Base-by-base conservation (phyloP, 805 yeast species). In the Torulaspora microellipsoides region DNA sequence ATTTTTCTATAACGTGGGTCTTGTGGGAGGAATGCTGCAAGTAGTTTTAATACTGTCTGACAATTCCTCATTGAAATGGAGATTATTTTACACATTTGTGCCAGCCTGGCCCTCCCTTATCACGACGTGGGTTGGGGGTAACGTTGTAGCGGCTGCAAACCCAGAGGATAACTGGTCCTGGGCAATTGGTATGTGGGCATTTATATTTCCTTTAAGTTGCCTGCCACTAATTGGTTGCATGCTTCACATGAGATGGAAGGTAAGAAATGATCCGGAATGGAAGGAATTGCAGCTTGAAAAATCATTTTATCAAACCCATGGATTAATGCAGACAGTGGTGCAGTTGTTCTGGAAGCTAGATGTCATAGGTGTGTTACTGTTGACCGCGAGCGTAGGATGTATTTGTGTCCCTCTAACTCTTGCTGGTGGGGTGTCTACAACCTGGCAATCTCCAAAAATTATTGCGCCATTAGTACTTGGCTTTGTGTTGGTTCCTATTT, bases 41-140 rank as follows among this genome's bases (percentile, higher is more conserved):
- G 57, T 80, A 40, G 80, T 78, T 54, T 66, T 82, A 27, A 58
- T 81, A 35, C 68, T 76, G 43, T 76, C 83, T 8, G 90, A 83
- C 63, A 70, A 78, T 57, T 78, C 87, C 10, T 71, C 70, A 48
- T 69, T 82, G 54, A 79, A 80, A 52, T 80, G 85, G 80, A 76
- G 89, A 64, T 71, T 82, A 46, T 65, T 75, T 23, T 73, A 71
- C 47, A 72, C 83, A 6, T 77, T 79, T 49, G 64, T 80, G 34
- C 85, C 87, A 3, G 81, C 85, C 3, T 65, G 76, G 41, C 88
- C 88, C 1, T 80, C 77, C 53, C 73, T 83, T 49, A 78, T 83
- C 59, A 83, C 80, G 58, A 80, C 89, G 15, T 83, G 89, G 89
- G 69, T 81, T 40, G 64, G 78, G 29, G 87, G 85, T 52, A 62